Base-by-base conservation (phyloP, 169 alveolate genomes). In the Ichthyophthirius multifiliis region DNA sequence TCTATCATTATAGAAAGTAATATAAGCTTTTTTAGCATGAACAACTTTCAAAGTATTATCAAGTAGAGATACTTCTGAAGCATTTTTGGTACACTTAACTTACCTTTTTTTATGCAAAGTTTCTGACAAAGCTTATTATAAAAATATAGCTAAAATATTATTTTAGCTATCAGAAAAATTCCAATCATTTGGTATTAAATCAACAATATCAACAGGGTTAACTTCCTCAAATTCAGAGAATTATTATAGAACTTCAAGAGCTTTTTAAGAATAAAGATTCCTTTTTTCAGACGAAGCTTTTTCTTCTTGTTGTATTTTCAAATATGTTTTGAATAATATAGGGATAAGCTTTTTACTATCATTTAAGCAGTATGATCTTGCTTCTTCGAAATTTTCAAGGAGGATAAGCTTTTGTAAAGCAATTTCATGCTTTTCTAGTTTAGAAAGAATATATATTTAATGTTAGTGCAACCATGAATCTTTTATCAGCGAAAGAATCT, bases 111-210 rank as follows among this genome's bases (percentile, higher is more conserved):
- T 23, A 27, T 55, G 31, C 4, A 55, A 39, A 18, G 71, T 55
- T 6, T 55, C 71, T 27, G 71, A 55, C 20, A 55, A 39, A 2
- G 71, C 71, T 55, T 55, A 55, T 1, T 34, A 27, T 13, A 55
- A 39, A 23, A 55, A 55, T 55, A 27, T 39, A 27, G 12, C 23
- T 2, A 55, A 7, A 27, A 39, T 39, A 20, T 34, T 55, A 27
- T 55, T 55, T 55, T 55, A 34, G 2, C 31, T 39, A 9, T 55
- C 34, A 5, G 32, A 34, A 0, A 55, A 15, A 3, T 27, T 39
- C 71, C 71, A 55, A 9, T 55, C 71, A 55, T 55, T 39, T 10
- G 71, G 71, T 15, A 55, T 7, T 55, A 55, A 27, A 55, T 55
- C 31, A 10, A 55, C 23, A 18, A 55, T 55, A 55, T 55, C 71